Base-by-base conservation (phyloP, 768 basidiomycete species). In the Rhizopogon vulgaris region DNA sequence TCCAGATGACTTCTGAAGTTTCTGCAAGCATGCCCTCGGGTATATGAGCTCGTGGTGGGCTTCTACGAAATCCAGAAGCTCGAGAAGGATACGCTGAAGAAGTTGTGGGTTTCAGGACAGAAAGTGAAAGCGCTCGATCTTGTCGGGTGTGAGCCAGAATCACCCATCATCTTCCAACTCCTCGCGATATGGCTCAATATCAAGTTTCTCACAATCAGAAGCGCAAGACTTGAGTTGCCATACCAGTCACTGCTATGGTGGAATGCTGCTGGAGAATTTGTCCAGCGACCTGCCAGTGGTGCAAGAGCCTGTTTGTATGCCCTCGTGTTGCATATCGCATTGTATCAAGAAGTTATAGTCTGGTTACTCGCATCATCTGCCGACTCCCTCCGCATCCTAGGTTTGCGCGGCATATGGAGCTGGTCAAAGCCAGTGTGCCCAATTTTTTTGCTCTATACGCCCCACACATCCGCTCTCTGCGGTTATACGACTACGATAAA, bases 121-220 rank as follows among this genome's bases (percentile, higher is more conserved):
- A 22, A n/a, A 10, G 10, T 12, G 18, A 65, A 70, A 22, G 66
- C 73, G 0, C 57, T 75, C 46, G 60, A 56, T 28, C 51, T 77
- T 22, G 49, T 60, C 11, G 40, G 53, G 0, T 74, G 69, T 49
- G 71, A 73, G 40, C 61, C 73, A 1, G 73, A 75, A 58, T 74
- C 75, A 6, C 73, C 74, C 14, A 60, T 76, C 18, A 55, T 76
- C 5, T 78, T 73, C 47, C 70, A 77, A 46, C 61, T 78, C 0
- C 59, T 78, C 17, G 57, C 55, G 0, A 63, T 74, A 37, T 72
- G 73, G 63, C 69, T 71, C 0, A 59, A 54, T 17, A 54, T 77
- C 50, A 62, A 57, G 18, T 74, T 72, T 57, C 65, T 78, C 50
- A 28, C 28, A 9, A 28, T 28, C 28, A 8, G 8, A 28, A 8